Evolutionary conservation across 2,329 filamentous ascomycete genomes (phyloP), one percentile per base, ranked within the genome.

Genomic region (Alternaria dauci): DNA sequence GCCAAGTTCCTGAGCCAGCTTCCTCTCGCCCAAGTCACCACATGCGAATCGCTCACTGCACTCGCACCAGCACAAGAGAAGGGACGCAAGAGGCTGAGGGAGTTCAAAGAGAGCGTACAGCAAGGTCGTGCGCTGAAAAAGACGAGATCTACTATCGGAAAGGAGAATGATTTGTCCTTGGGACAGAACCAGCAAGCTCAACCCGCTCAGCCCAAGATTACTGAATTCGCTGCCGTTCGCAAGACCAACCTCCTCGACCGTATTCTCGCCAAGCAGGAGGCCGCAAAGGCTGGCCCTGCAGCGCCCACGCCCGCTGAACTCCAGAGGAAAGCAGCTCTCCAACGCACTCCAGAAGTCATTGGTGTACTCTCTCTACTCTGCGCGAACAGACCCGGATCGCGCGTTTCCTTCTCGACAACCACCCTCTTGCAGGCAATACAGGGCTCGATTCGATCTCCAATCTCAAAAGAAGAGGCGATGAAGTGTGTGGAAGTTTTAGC

Each of bases 31-130:
- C 72, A 83, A 4, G 81, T 91, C 66, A 80, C 81, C 8, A 76
- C 79, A 34, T 86, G 86, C 73, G 78, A 82, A 5, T 85, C 86
- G 0, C 73, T 85, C 12, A 74, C 79, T 28, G 86, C 85, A 56
- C 81, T 85, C 20, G 85, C 87, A 12, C 85, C 87, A 1, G 67
- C 89, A 6, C 81, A 89, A 28, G 83, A 85, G 50, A 91, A 89
- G 71, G 90, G 90, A 30, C 89, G 91, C 66, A 86, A 86, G 60
- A 86, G 89, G 8, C 82, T 94, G n/a, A 83, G 88, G 58, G 88
- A 90, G 51, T 82, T 94, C 67, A 91, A 89, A 76, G 83, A 84
- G 50, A 87, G 83, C 61, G 83, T 90, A n/a, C 69, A 73, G 39
- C 71, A 78, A 34, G 73, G 74, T 25, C 66, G 76, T 55, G 51